Base-by-base conservation (phyloP, 305 asterid species). In the Solanum hybrid region DNA sequence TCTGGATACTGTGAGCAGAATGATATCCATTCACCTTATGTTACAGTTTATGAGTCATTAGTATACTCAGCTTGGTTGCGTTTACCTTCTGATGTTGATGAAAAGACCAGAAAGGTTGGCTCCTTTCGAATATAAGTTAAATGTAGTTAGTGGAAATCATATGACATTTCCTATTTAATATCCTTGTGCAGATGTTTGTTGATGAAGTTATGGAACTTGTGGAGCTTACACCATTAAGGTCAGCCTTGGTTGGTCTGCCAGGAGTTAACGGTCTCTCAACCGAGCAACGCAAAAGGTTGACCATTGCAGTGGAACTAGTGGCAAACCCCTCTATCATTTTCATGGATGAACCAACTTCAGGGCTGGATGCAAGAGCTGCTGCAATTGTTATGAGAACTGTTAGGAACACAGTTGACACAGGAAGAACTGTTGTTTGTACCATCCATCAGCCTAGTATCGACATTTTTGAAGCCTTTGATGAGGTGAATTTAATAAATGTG, bases 271-370 rank as follows among this genome's bases (percentile, higher is more conserved):
- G 96, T 20, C 95, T 94, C 64, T 93, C 96, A 5, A 93, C 95
- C 0, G 96, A 94, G 91, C 96, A 94, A 79, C 89, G 95, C 11
- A 94, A 94, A 83, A 91, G 96, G 94, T 94, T 94, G 28, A 94
- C 96, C 8, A 93, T 94, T 13, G 95, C 96, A 8, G 96, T 94
- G 37, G 96, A 94, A 81, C 95, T 94, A n/a, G 96, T 94, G 39
- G 95, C 95, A 3, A 94, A 93, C 39, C 81, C 81, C 40, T 75
- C 81, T 3, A 31, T 75, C 39, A 75, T 75, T 75, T 75, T 75
- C 81, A 75, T 94, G 95, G 95, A 94, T 12, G 96, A 94, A 91
- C 96, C 96, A 34, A 94, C 94, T 75, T 94, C 96, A 2, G 96
- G 96, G 89, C 92, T 94, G 5, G 96, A 94, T 69, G 96, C 96